Conservation (phyloP, 495 filamentous ascomycete genomes). For the Neurospora sp. region DNA sequence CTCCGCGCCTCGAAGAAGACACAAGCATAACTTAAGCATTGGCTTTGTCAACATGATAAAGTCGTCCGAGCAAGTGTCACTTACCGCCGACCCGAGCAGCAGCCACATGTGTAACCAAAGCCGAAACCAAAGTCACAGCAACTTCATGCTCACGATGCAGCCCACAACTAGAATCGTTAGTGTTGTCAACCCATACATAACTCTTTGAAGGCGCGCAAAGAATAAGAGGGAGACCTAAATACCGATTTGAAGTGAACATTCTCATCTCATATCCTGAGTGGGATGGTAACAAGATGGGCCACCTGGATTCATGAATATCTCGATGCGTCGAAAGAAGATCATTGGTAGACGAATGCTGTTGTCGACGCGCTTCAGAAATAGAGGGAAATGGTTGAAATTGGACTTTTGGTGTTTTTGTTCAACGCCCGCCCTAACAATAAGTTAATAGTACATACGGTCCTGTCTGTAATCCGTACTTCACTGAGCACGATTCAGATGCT, state of each 20-base stretch:
- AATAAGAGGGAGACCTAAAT: not conserved
- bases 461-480: not conserved
- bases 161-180: not conserved
- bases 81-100: not conserved
- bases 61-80: not conserved
- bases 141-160: not conserved
- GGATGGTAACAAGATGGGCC: not conserved
- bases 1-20: not conserved
- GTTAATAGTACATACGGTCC: not conserved
- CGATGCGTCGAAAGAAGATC: not conserved
- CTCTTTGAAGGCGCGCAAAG: not conserved
- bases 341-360: not conserved
- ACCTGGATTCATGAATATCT: not conserved
- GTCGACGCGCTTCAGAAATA: not conserved
- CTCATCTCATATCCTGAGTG: not conserved
- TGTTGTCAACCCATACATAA: not conserved
- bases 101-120: not conserved
- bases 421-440: not conserved
- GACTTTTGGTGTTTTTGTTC: not conserved
- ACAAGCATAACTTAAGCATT: not conserved
- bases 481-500: not conserved
- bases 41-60: not conserved
- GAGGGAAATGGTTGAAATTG: not conserved
- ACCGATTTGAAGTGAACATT: not conserved
- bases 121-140: not conserved